Conservation (phyloP, 2,329 filamentous ascomycete species). For the Mariannaea elegans region DNA sequence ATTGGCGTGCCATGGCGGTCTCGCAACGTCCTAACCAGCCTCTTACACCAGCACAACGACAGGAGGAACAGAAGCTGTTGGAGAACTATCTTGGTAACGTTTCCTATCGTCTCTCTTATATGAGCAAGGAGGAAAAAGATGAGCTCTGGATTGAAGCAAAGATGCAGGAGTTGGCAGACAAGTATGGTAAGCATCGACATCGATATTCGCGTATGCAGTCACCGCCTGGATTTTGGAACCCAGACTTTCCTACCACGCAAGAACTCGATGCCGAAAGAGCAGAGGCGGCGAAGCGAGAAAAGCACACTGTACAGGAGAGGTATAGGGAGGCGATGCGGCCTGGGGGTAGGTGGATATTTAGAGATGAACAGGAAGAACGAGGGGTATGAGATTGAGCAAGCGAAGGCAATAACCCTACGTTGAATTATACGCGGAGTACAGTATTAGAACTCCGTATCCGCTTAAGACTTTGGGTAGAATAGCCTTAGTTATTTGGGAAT, state of each 20-base stretch:
- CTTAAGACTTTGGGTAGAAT: no score
- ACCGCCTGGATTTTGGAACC: conserved; percentile 90
- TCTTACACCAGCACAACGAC: conserved; percentile 45
- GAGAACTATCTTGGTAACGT: conserved; percentile 67
- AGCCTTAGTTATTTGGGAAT: no score
- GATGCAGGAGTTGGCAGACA: conserved; percentile 76
- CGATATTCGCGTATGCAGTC: conserved; percentile 75
- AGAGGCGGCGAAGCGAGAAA: conserved; percentile 71
- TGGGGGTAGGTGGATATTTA: conserved; percentile 81
- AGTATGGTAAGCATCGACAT: conserved; percentile 80
- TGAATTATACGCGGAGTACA: no score
- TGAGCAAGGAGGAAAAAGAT: conserved; percentile 68
- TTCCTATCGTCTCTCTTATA: conserved; percentile 65
- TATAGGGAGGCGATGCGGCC: conserved; percentile 83
- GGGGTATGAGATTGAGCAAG: neutral
- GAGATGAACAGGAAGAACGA: conserved; percentile 69
- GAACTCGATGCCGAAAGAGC: conserved; percentile 73
- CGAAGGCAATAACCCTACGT: no score
- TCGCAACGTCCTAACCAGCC: conserved; percentile 55
- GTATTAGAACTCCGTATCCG: no score
- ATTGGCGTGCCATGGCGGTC: conserved; percentile 73
- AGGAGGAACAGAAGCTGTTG: conserved; percentile 60
- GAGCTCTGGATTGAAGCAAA: conserved; percentile 80
- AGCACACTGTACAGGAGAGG: conserved; percentile 73
- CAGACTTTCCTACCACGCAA: conserved; percentile 90